Evolutionary conservation across 495 filamentous ascomycete species (phyloP).

Genomic region (Xylaria nigripes): DNA sequence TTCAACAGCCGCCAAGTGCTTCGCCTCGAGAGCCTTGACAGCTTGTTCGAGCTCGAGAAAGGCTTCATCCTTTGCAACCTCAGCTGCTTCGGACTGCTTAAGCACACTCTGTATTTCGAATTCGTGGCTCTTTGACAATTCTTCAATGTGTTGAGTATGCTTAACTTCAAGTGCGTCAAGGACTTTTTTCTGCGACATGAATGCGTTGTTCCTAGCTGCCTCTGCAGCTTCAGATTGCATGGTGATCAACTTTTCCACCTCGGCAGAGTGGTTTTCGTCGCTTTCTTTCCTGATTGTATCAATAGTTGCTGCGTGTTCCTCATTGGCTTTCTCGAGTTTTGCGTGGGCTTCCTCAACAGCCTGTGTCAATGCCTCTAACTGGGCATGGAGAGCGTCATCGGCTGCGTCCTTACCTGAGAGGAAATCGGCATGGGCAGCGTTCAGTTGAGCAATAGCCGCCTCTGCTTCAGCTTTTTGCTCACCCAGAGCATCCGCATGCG

Average conservation of each 20-base stretch:
- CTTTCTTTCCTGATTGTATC: slow-evolving; percentile 35
- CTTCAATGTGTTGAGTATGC: slow-evolving; percentile 35
- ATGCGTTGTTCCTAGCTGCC: slow-evolving; percentile 28
- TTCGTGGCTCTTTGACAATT: slow-evolving; percentile 34
- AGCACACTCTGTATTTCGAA: slow-evolving; percentile 42
- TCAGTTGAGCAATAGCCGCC: slow-evolving; percentile 18
- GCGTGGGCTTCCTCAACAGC: slow-evolving; percentile 27
- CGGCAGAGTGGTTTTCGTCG: slow-evolving; percentile 37
- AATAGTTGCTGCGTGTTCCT: slow-evolving; percentile 30
- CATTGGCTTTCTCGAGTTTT: slow-evolving; percentile 34
- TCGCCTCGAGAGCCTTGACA: slow-evolving; percentile 32
- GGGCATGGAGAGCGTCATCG: slow-evolving; percentile 16
- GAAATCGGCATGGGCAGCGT: slow-evolving; percentile 20
- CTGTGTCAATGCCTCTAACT: slow-evolving; percentile 26
- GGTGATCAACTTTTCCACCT: slow-evolving; percentile 41
- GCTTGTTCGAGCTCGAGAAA: slow-evolving; percentile 23
- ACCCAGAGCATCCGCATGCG: slow-evolving; percentile 7
- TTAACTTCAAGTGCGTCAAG: slow-evolving; percentile 34
- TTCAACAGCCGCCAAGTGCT: slow-evolving; percentile 34
- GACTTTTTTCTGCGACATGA: slow-evolving; percentile 23
- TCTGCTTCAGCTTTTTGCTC: slow-evolving; percentile 15
- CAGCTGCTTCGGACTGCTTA: slow-evolving; percentile 35
- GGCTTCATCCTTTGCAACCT: slow-evolving; percentile 31
- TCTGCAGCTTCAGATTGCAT: slow-evolving; percentile 37
- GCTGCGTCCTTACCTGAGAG: slow-evolving; percentile 24